These are phyloP conservation scores for Phellinidium pouzarii DNA, from an alignment of 1,284 basidiomycete species.

Conservation along the genomic window DNA sequence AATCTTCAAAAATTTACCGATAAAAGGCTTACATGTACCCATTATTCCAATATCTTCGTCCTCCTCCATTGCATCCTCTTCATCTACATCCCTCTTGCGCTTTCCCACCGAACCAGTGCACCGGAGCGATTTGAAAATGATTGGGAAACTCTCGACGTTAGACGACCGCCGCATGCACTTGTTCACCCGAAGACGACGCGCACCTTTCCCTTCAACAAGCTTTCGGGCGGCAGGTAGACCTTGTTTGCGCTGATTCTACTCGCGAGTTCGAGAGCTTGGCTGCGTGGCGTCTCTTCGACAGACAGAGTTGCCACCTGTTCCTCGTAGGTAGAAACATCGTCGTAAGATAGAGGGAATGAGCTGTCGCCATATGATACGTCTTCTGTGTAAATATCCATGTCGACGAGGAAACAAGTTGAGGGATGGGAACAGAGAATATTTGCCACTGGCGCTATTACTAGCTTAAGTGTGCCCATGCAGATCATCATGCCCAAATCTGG, in stretches of 20 bases:
- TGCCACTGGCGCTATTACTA: no score
- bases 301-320: constrained; percentile 33
- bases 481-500: not conserved
- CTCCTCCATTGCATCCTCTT: constrained; percentile 28
- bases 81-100: constrained; percentile 46
- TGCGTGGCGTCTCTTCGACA: constrained; percentile 15
- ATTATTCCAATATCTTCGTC: constrained; percentile 39
- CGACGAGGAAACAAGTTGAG: not conserved
- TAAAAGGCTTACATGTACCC: constrained; percentile 32
- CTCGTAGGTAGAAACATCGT: constrained; percentile 45
- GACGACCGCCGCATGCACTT: constrained; percentile 13
- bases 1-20: constrained; percentile 11
- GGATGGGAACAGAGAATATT: not conserved
- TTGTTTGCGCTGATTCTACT: constrained; percentile 59
- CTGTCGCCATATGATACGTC: constrained; percentile 22
- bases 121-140: not conserved
- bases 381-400: constrained; percentile 34
- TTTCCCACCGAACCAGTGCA: constrained; percentile 26
- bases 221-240: constrained; percentile 63
- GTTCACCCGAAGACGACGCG: constrained; percentile 34
- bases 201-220: constrained; percentile 56
- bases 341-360: constrained; percentile 38
- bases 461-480: not conserved
- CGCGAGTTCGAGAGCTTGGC: constrained; percentile 34
- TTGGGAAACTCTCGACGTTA: constrained; percentile 39